A percentile compares a stretch with the other conserved stretches of the same genome.
Conservation (phyloP, 1,139 yeast species). For the Suhomyces wounanorum region DNA sequence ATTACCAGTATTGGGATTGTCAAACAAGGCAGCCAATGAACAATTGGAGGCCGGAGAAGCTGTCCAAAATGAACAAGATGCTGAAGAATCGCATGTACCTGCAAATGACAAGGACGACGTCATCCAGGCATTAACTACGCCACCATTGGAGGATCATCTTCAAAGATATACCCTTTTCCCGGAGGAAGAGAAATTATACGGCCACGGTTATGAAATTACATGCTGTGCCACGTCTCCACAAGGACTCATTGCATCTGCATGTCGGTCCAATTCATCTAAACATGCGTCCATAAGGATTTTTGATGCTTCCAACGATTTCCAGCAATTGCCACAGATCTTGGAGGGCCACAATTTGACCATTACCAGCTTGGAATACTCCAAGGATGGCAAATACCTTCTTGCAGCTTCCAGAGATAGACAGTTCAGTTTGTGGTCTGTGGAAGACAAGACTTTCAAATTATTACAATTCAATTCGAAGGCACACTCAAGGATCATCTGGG, state of each 20-base stretch:
- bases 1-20: constrained; percentile 89
- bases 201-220: constrained; percentile 95
- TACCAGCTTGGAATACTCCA: constrained; percentile 78
- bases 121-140: constrained; percentile 48
- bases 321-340: constrained; percentile 43
- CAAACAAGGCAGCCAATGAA: constrained; percentile 79
- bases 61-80: constrained; percentile 35
- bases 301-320: constrained; percentile 51
- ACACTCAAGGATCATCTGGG: constrained; percentile 94
- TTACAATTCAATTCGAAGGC: constrained; percentile 64
- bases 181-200: constrained; percentile 89
- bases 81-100: constrained; percentile 37
- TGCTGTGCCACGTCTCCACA: constrained; percentile 73
- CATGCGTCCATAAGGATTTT: constrained; percentile 87
- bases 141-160: constrained; percentile 86
- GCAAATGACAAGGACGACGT: constrained; percentile 47
- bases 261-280: constrained; percentile 78
- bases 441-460: constrained; percentile 45
- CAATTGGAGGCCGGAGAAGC: constrained; percentile 46
- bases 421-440: constrained; percentile 72
- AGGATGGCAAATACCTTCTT: constrained; percentile 64
- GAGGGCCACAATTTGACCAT: constrained; percentile 77
- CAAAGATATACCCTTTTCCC: constrained; percentile 95
- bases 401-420: constrained; percentile 92
- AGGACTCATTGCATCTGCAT: constrained; percentile 84